Conservation (phyloP, 306 rosid species). For the Erythrophleum fordii region DNA sequence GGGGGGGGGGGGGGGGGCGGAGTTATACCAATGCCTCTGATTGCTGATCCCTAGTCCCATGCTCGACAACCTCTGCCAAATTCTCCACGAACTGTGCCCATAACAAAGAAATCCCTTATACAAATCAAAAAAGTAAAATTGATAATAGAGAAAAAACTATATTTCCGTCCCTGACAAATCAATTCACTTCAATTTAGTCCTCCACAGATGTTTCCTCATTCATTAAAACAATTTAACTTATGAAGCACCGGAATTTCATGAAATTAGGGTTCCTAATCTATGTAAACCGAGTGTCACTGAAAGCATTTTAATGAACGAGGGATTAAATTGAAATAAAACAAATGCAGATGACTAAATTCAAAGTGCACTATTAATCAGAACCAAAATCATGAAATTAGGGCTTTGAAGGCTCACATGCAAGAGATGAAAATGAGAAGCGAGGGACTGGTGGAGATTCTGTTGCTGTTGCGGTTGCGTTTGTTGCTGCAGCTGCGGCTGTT, state of each 20-base stretch:
- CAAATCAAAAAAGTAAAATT: not conserved
- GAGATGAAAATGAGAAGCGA: constrained; percentile 89
- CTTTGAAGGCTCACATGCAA: constrained; percentile 46
- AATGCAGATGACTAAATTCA: not conserved
- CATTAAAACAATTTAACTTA: not conserved
- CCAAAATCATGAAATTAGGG: constrained; percentile 22
- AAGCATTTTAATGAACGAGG: not conserved
- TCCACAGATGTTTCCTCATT: not conserved
- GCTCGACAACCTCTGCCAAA: constrained; percentile 76
- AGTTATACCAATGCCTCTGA: constrained; percentile 76
- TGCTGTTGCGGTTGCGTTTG: constrained; percentile 44
- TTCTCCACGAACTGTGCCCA: constrained; percentile 78
- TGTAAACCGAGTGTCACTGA: not conserved
- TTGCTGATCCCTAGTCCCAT: constrained; percentile 80
- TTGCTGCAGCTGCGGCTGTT: not conserved
- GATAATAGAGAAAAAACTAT: not conserved
- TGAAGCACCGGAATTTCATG: not conserved
- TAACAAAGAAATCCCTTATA: constrained; percentile 15
- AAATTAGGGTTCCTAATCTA: not conserved
- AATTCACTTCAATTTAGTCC: not conserved
- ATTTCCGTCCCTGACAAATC: not conserved
- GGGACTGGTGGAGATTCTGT: constrained; percentile 80
- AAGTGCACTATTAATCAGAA: not conserved
- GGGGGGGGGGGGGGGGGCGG: not conserved
- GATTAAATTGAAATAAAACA: not conserved